Conservation (phyloP, 2,329 filamentous ascomycete species). For the Endoconidiophora laricicola region DNA sequence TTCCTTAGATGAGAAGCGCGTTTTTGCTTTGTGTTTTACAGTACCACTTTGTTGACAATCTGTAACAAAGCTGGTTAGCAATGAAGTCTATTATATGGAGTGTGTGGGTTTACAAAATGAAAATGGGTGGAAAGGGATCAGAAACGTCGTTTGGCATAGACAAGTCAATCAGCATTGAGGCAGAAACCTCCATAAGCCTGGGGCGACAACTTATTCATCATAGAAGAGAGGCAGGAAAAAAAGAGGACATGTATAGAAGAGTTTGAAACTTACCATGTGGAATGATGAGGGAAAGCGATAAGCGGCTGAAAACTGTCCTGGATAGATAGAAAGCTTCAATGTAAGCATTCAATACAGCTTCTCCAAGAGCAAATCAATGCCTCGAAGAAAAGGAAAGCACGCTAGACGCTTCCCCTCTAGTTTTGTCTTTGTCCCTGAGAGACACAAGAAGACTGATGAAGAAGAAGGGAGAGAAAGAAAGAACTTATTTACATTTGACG, state of each 20-base stretch:
- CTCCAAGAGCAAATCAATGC: no score
- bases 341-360: no score
- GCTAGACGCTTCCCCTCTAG: no score
- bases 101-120: not conserved
- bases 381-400: no score
- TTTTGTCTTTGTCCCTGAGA: not conserved
- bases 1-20: no score
- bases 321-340: no score
- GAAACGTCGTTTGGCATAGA: constrained; percentile 33
- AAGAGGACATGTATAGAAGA: not conserved
- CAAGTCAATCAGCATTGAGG: constrained; percentile 33
- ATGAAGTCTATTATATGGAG: not conserved
- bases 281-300: not conserved
- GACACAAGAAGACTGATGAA: not conserved
- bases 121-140: constrained; percentile 3
- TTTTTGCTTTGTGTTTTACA: no score
- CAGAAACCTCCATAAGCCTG: constrained; percentile 33
- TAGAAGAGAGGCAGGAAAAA: constrained; percentile 15
- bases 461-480: not conserved
- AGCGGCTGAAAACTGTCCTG: no score
- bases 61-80: constrained; percentile 3
- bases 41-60: not conserved
- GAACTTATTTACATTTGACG: not conserved
- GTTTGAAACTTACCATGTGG: not conserved
- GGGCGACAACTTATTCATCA: constrained; percentile 34